Percentiles rank a stretch among this genome's conserved stretches.
Conservation (phyloP, 768 basidiomycete species). For the Serendipita vermifera region DNA sequence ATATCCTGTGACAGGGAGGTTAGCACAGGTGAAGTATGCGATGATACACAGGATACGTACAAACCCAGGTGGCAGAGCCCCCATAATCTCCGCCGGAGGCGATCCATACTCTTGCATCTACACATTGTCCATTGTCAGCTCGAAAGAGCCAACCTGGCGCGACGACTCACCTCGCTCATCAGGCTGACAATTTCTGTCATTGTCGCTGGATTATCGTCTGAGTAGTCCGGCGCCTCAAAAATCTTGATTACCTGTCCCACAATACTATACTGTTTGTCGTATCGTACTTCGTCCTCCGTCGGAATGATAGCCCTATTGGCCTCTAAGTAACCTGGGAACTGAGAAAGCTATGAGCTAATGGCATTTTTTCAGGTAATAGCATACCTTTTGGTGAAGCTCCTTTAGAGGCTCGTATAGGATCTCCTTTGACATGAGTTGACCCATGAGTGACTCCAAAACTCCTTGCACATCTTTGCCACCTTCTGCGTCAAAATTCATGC, state of each 20-base stretch:
- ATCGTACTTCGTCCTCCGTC: constrained; percentile 47
- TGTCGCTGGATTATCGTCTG: constrained; percentile 38
- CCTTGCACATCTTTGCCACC: constrained; percentile 35
- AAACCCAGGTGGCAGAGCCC: constrained; percentile 61
- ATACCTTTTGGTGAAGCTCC: constrained; percentile 58
- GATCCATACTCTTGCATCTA: constrained; percentile 71
- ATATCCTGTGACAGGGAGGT: constrained; percentile 24
- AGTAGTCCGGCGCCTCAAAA: constrained; percentile 51
- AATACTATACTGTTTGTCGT: constrained; percentile 43
- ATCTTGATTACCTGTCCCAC: constrained; percentile 46
- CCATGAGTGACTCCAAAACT: constrained; percentile 71
- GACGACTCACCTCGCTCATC: constrained; percentile 53
- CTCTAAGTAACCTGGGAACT: constrained; percentile 70
- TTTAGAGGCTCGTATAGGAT: constrained; percentile 78
- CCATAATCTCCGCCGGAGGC: constrained; percentile 75
- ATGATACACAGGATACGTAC: constrained; percentile 9
- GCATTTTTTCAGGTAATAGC: constrained; percentile 14
- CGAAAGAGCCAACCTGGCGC: not conserved
- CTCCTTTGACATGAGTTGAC: constrained; percentile 66
- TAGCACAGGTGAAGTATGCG: not conserved
- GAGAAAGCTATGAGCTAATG: not conserved
- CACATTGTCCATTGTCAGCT: not conserved
- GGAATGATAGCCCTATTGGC: constrained; percentile 42
- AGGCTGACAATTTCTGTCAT: constrained; percentile 43
- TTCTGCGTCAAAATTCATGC: constrained; percentile 26